Base-by-base conservation (phyloP, 306 rosid species). In the Cucumis cinereus region DNA sequence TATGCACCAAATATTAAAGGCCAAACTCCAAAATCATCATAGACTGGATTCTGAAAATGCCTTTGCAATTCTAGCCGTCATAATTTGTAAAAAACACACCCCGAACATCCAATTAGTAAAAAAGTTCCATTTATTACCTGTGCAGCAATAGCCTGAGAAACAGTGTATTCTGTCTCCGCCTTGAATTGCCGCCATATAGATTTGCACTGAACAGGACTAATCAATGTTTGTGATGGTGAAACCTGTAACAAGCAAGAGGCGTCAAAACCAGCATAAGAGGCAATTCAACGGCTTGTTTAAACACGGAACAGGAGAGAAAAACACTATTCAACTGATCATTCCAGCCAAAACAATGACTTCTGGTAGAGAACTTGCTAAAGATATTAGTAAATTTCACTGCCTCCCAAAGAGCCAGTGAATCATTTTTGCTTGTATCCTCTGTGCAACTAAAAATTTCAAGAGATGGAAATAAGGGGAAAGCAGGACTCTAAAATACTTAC, bases 141-240 rank as follows among this genome's bases (percentile, higher is more conserved):
- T 52, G 99, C 97, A 82, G 98, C 74, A 80, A 95, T 95, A 81
- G 99, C 99, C 82, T 95, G 99, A 60, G 99, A 83, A 69, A 95
- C 99, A 38, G 79, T 95, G 84, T 90, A 95, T 80, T 92, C 99
- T 6, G 98, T 95, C 84, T 95, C 99, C 77, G 87, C 70, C 83
- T 84, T 89, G 88, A 95, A 95, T 82, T 95, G 99, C 87, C 96
- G 86, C 99, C 99, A 95, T 90, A 95, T 56, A 74, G 95, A 85
- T 81, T 88, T 95, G 87, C 99, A 95, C 81, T 95, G 98, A 78
- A 95, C 99, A 33, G 99, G 99, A 50, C 98, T 86, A 82, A 95
- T 85, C 88, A 95, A 78, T 30, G 98, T 95, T 81, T 87, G 86
- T 49, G 91, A 54, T 55, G 92, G 62, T 30, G 96, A 84, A 80